A percentile compares a stretch with the other conserved stretches of the same genome.
Conservation (phyloP, 1,139 yeast species). For the Yamadazyma jaroonii region DNA sequence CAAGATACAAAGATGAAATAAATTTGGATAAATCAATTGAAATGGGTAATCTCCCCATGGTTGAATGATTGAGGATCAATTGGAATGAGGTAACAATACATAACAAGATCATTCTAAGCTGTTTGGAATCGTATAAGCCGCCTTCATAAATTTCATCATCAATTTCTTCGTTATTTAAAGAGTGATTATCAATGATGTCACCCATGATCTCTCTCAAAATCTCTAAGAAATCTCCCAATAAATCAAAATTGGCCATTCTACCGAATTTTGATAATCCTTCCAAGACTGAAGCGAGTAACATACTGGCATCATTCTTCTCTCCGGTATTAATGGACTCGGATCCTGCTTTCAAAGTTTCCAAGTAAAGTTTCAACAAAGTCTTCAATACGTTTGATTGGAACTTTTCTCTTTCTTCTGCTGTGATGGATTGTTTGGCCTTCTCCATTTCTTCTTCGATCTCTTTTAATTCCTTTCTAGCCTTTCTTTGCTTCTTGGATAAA, state of each 20-base stretch:
- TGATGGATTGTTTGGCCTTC: slow-evolving; percentile 81
- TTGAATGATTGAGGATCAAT: slow-evolving; percentile 69
- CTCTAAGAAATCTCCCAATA: slow-evolving; percentile 87
- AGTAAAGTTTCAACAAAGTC: slow-evolving; percentile 64
- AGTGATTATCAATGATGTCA: slow-evolving; percentile 39
- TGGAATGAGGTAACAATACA: slow-evolving; percentile 90
- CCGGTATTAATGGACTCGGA: slow-evolving; percentile 19
- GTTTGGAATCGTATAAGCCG: slow-evolving; percentile 27
- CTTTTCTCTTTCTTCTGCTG: slow-evolving; percentile 82
- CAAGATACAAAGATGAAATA: slow-evolving; percentile 66
- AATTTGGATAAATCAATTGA: slow-evolving; percentile 68
- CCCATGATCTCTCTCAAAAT: slow-evolving; percentile 77
- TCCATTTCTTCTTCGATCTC: slow-evolving; percentile 87
- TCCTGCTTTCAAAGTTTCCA: slow-evolving; percentile 66
- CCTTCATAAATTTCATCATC: slow-evolving; percentile 19
- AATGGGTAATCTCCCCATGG: slow-evolving; percentile 53
- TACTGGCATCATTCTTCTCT: slow-evolving; percentile 51
- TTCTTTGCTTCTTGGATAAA: slow-evolving; percentile 81
- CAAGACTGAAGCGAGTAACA: slow-evolving; percentile 76
- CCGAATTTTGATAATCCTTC: slow-evolving; percentile 92
- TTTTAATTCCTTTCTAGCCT: slow-evolving; percentile 81
- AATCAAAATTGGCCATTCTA: slow-evolving; percentile 86
- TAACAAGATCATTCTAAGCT: slow-evolving; percentile 68
- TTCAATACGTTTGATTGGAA: slow-evolving; percentile 84
- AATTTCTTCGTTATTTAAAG: slow-evolving; percentile 22